Conservation (phyloP, 768 basidiomycete species). For the Hericium rajendrae region DNA sequence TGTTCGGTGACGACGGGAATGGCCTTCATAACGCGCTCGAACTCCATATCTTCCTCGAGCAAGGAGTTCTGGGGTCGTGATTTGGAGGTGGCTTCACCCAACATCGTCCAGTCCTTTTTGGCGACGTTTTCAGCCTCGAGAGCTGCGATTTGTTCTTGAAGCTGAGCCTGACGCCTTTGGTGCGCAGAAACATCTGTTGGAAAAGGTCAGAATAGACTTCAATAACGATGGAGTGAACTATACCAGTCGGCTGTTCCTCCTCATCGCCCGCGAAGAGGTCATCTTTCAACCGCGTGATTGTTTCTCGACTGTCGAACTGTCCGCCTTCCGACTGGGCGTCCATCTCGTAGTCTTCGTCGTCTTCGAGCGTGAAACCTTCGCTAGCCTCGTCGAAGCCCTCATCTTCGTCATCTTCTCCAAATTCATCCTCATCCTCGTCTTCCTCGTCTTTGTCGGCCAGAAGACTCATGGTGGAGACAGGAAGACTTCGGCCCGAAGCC, state of each 20-base stretch:
- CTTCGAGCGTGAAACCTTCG: constrained; percentile 15
- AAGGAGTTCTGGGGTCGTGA: constrained; percentile 85
- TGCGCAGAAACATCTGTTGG: constrained; percentile 59
- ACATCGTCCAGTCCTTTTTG: constrained; percentile 84
- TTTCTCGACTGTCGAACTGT: constrained; percentile 25
- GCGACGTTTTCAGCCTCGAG: constrained; percentile 84
- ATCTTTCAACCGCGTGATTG: constrained; percentile 62
- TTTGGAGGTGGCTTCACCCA: constrained; percentile 82
- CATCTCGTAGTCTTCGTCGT: constrained; percentile 20
- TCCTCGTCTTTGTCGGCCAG: constrained; percentile 30
- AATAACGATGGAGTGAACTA: background rate
- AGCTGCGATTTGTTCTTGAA: constrained; percentile 69
- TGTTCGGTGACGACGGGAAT: constrained; percentile 90
- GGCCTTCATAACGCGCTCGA: constrained; percentile 80
- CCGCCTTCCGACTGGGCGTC: constrained; percentile 16
- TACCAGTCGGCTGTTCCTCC: constrained; percentile 22
- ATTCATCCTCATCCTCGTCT: constrained; percentile 15
- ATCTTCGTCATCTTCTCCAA: constrained; percentile 14
- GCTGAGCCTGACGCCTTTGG: constrained; percentile 64
- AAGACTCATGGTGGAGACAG: constrained; percentile 35
- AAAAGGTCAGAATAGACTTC: background rate
- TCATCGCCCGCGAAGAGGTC: constrained; percentile 76
- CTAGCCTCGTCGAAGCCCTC: constrained; percentile 15
- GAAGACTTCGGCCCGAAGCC: constrained; percentile 55
- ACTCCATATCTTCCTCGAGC: constrained; percentile 90